These are phyloP conservation scores for Boletus coccyginus DNA, from an alignment of 768 basidiomycete species.

Conservation along the genomic window DNA sequence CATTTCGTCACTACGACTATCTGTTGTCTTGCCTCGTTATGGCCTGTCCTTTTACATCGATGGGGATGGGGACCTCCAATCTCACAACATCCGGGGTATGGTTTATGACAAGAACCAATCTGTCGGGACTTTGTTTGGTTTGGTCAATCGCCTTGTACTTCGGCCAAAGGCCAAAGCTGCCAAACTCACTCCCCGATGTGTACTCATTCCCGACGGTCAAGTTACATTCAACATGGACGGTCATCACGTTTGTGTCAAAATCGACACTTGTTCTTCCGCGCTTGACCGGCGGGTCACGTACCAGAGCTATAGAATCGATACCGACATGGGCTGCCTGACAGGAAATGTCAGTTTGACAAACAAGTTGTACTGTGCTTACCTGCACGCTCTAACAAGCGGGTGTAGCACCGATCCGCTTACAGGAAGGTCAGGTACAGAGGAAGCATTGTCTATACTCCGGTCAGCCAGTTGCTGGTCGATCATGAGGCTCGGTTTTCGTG, in stretches of 20 bases:
- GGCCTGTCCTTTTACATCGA: slow-evolving; percentile 40
- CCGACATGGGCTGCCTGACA: slow-evolving; percentile 28
- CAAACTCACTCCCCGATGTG: slow-evolving; percentile 14
- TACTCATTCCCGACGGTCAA: slow-evolving; percentile 41
- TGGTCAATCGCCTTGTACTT: slow-evolving; percentile 40
- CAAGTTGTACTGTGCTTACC: slow-evolving; percentile 37
- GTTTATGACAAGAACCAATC: slow-evolving; percentile 42
- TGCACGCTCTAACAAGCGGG: slow-evolving; percentile 47
- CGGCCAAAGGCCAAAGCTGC: slow-evolving; percentile 20
- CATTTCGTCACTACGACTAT: slow-evolving; percentile 13
- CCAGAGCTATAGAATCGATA: slow-evolving; percentile 31
- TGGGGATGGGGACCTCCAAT: slow-evolving; percentile 34
- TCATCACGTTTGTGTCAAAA: slow-evolving; percentile 18
- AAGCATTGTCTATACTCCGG: slow-evolving; percentile 39
- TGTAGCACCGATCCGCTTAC: slow-evolving; percentile 44
- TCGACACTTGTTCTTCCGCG: not conserved
- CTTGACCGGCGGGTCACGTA: slow-evolving; percentile 15
- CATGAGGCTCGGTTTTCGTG: slow-evolving; percentile 29
- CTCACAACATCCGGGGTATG: slow-evolving; percentile 40
- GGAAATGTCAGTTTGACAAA: slow-evolving; percentile 27
- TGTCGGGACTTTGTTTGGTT: slow-evolving; percentile 43
- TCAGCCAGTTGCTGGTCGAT: slow-evolving; percentile 42
- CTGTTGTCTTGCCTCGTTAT: slow-evolving; percentile 39
- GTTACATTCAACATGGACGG: slow-evolving; percentile 11
- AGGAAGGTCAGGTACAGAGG: slow-evolving; percentile 40